phyloP scores from a whole-genome alignment of 139 green algal species.

The Gonium pectorale region DNA sequence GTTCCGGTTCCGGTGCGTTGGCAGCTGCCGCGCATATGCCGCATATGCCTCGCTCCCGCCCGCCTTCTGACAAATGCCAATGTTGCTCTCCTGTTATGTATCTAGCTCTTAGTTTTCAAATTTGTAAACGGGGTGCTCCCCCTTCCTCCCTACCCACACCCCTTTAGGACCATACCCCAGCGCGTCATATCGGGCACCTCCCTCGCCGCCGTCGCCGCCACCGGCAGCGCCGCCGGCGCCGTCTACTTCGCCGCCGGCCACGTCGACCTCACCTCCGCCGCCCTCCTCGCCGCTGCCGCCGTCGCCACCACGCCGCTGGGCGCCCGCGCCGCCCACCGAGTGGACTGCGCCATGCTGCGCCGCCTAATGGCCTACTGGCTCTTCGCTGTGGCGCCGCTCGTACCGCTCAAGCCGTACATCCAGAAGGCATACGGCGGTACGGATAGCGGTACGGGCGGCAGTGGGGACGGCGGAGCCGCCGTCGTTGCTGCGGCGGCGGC shows the following conservation, averaged over 20 bases:
- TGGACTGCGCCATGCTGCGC: constrained; percentile 62
- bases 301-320: constrained; percentile 72
- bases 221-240: constrained; percentile 61
- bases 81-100: too few species aligned
- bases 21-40: too few species aligned
- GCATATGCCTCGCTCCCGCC: too few species aligned
- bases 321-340: constrained; percentile 60
- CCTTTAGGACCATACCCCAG: constrained; percentile 56
- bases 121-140: too few species aligned
- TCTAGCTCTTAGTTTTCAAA: too few species aligned
- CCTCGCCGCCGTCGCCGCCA: constrained; percentile 80
- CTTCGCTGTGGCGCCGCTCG: constrained; percentile 71
- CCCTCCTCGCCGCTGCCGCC: constrained; percentile 65
- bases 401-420: constrained; percentile 71
- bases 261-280: constrained; percentile 72
- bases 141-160: not conserved
- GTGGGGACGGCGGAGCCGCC: not conserved
- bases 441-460: too few species aligned
- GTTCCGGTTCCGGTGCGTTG: too few species aligned
- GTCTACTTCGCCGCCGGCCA: constrained; percentile 63
- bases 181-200: constrained; percentile 76
- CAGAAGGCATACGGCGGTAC: not conserved
- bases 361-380: constrained; percentile 69
- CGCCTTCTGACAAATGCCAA: too few species aligned
- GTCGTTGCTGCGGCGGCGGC: not conserved